A percentile compares a stretch with the other conserved stretches of the same genome.
These are phyloP conservation scores for Leptographium galeiforme DNA, from an alignment of 2,329 filamentous ascomycete genomes.

Conservation along the genomic window DNA sequence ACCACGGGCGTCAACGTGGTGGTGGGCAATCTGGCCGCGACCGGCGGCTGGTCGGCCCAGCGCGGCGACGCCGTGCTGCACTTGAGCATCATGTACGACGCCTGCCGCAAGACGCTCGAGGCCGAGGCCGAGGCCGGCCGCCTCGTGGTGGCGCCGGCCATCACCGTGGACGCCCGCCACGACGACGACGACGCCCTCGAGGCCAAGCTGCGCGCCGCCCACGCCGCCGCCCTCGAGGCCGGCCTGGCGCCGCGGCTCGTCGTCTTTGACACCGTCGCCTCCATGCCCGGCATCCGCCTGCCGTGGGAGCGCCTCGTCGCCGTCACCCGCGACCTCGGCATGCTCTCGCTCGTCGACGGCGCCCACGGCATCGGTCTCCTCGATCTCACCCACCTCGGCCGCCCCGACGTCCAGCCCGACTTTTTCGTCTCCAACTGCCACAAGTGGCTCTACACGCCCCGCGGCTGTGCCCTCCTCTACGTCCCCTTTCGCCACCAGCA, in stretches of 20 bases:
- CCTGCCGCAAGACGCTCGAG: slow-evolving; percentile 50
- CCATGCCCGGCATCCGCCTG: slow-evolving; percentile 53
- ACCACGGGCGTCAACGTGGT: slow-evolving; percentile 56
- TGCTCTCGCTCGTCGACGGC: slow-evolving; percentile 55
- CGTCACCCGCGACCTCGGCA: slow-evolving; percentile 38
- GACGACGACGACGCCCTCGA: slow-evolving; percentile 48
- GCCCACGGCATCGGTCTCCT: slow-evolving; percentile 62
- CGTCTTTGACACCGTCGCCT: slow-evolving; percentile 58
- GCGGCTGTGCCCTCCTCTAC: slow-evolving; percentile 56
- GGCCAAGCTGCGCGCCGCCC: slow-evolving; percentile 34
- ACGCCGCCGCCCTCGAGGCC: slow-evolving; percentile 30
- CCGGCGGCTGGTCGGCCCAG: slow-evolving; percentile 13
- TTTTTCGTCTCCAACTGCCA: slow-evolving; percentile 63
- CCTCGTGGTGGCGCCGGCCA: slow-evolving; percentile 22
- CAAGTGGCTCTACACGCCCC: slow-evolving; percentile 63
- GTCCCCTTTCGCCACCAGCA: slow-evolving; percentile 54
- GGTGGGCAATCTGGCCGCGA: slow-evolving; percentile 42
- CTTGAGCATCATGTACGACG: slow-evolving; percentile 54
- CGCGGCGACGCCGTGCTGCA: slow-evolving; percentile 51
- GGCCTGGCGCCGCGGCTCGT: slow-evolving; percentile 48
- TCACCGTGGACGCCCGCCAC: slow-evolving; percentile 45
- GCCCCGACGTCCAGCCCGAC: slow-evolving; percentile 41
- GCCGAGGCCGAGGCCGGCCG: slow-evolving; percentile 41
- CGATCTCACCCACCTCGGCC: slow-evolving; percentile 40
- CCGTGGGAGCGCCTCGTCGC: slow-evolving; percentile 52